Conservation (phyloP, 768 basidiomycete species). For the Xerocomus brunneocitrinus region DNA sequence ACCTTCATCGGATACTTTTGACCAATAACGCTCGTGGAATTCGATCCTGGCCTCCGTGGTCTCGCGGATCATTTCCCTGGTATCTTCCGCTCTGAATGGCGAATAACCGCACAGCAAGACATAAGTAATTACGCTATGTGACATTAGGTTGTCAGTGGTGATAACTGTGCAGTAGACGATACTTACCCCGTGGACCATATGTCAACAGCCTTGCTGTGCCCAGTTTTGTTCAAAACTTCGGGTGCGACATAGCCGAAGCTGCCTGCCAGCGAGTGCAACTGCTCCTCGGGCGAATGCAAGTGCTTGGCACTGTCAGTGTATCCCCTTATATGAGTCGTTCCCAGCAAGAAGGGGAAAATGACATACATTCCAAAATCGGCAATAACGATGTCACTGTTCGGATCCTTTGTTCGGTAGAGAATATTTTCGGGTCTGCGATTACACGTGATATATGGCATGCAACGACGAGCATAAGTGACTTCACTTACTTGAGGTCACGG, state of each 20-base stretch:
- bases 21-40: slow-evolving; percentile 95
- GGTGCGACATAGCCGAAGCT: slow-evolving; percentile 91
- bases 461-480: neutral
- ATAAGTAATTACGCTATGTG: slow-evolving; percentile 82
- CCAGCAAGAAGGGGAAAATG: neutral
- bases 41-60: slow-evolving; percentile 82
- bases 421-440: slow-evolving; percentile 86
- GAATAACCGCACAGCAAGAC: slow-evolving; percentile 93
- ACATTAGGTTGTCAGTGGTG: neutral
- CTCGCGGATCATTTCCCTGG: slow-evolving; percentile 70
- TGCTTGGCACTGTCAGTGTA: slow-evolving; percentile 68
- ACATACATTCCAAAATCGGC: slow-evolving; percentile 95
- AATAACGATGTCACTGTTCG: slow-evolving; percentile 85
- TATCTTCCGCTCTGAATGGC: slow-evolving; percentile 85
- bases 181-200: slow-evolving; percentile 88
- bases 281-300: slow-evolving; percentile 64
- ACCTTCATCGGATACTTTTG: slow-evolving; percentile 80
- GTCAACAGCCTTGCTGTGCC: slow-evolving; percentile 91
- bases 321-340: neutral
- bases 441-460: neutral
- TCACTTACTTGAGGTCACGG: slow-evolving; percentile 82
- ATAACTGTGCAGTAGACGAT: neutral
- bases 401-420: slow-evolving; percentile 74
- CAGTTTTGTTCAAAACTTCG: slow-evolving; percentile 74
- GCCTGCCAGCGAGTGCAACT: slow-evolving; percentile 68